phyloP scores from a whole-genome alignment of 2,329 filamentous ascomycete genomes.

The Fusarium kyushuense region DNA sequence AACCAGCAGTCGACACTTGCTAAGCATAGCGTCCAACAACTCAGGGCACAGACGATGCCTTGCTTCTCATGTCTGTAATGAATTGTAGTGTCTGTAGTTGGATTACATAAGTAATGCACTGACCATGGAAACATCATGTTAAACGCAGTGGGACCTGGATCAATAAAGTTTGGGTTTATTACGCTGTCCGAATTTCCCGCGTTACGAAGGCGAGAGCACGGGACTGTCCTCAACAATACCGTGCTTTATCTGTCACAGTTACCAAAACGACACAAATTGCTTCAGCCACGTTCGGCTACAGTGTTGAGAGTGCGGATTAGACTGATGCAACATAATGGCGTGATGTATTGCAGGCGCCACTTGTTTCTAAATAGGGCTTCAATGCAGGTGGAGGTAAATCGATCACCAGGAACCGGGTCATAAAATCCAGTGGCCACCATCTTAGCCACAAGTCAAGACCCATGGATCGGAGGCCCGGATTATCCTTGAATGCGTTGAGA shows the following conservation, averaged over 20 bases:
- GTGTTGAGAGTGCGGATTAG: neutral
- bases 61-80: too few species aligned
- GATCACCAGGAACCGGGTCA: neutral
- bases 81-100: too few species aligned
- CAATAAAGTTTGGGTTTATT: neutral
- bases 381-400: neutral
- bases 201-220: neutral
- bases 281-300: too few species aligned
- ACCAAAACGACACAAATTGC: neutral
- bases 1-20: too few species aligned
- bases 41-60: too few species aligned
- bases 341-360: neutral
- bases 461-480: neutral
- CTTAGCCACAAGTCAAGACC: neutral
- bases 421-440: neutral
- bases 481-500: neutral
- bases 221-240: too few species aligned
- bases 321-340: accelerated
- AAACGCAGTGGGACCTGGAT: neutral
- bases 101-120: too few species aligned
- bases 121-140: too few species aligned
- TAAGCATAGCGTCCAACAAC: too few species aligned
- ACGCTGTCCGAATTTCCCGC: neutral
- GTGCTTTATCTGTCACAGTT: neutral
- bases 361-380: neutral